Evolutionary conservation across 2,329 filamentous ascomycete genomes (phyloP), one percentile per base, ranked within the genome.

Genomic region (Rhynchosporium agropyri): DNA sequence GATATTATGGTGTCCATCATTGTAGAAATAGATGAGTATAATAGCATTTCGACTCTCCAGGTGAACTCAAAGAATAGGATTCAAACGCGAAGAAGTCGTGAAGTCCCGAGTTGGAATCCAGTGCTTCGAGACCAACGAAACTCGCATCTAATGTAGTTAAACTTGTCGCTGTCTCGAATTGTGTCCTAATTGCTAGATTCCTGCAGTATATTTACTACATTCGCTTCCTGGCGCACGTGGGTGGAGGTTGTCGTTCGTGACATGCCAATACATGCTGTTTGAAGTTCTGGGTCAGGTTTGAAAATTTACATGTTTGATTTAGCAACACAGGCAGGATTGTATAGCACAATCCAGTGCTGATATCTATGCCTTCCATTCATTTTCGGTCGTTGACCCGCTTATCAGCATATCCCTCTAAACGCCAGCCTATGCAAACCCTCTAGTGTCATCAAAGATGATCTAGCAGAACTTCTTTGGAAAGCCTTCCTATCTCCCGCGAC

Each of bases 351-450:
- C 36, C 51, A 13, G 51, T 54, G 9, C 51, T 54, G 20, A 42
- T n/a, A 40, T 54, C 51, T 54, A 54, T 42, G 20, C 31, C 51
- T 33, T 54, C 20, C 51, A 54, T n/a, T 54, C 33, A 36, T 62
- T 57, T 57, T 50, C 20, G 40, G 51, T 48, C 42, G 48, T 15
- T 48, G 43, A n/a, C 46, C 38, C 38, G 54, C 58, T 48, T 50
- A 46, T 40, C 56, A 58, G 50, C 42, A 65, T 60, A 60, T 49
- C 55, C 63, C 63, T 63, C 62, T 64, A 31, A 66, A 66, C 64
- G 64, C 64, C 64, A 64, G 53, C 49, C 64, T 54, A 63, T 66
- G 64, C 64, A 62, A 65, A 53, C 26, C 50, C 57, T 57, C 57
- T 26, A 26, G 48, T 61, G 26, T 55, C 31, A 42, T 65, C 42